These are phyloP conservation scores for Fagopyrum tataricum DNA, from an alignment of 148 eudicot species.

Conservation along the genomic window DNA sequence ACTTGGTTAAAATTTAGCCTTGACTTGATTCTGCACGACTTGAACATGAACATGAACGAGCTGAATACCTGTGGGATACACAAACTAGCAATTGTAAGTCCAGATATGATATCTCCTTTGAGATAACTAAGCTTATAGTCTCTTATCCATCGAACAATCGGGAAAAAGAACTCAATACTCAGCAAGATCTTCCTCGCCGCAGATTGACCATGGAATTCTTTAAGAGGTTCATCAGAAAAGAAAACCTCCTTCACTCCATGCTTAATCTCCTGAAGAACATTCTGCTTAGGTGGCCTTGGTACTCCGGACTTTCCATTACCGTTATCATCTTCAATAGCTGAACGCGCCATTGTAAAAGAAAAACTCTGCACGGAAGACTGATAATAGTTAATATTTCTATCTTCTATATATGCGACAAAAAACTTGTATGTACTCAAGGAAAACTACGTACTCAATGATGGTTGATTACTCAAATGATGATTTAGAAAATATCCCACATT, in stretches of 20 bases:
- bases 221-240: constrained; percentile 62
- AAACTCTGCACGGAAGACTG: background rate
- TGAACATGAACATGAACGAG: too few relatives aligned
- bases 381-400: background rate
- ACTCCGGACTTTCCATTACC: constrained; percentile 32
- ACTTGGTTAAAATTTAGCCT: too few relatives aligned
- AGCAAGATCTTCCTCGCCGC: constrained; percentile 38
- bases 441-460: background rate
- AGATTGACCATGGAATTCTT: constrained; percentile 56
- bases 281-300: constrained; percentile 51
- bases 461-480: background rate
- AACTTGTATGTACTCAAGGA: background rate
- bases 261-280: constrained; percentile 42
- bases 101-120: constrained; percentile 62
- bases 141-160: constrained; percentile 60
- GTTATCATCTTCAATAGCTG: background rate
- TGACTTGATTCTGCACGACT: too few relatives aligned
- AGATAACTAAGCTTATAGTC: constrained; percentile 40
- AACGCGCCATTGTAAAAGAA: background rate
- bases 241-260: constrained; percentile 42
- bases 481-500: background rate
- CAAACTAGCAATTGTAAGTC: constrained; percentile 73
- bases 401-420: background rate
- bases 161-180: constrained; percentile 63
- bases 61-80: constrained; percentile 22